A percentile compares a stretch with the other conserved stretches of the same genome.
phyloP scores from a whole-genome alignment of 2,329 filamentous ascomycete genomes.

The Penicillium italicum region DNA sequence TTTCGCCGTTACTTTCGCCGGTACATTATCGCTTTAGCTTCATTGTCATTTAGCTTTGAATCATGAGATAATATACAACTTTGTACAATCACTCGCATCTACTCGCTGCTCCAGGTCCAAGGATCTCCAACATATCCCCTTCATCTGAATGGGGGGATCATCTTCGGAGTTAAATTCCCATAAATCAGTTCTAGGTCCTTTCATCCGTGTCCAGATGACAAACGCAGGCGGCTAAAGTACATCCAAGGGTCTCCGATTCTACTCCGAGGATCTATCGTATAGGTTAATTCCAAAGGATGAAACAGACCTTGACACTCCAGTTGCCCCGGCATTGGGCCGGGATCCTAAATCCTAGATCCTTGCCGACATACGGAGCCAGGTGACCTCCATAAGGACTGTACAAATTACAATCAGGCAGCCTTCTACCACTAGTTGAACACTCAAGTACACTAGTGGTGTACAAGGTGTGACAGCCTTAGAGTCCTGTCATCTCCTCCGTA shows the following conservation, averaged over 20 bases:
- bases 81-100: too few species aligned
- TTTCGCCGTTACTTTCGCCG: background rate
- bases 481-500: background rate
- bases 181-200: conserved; percentile 1
- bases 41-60: background rate
- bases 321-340: background rate
- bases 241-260: background rate
- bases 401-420: background rate
- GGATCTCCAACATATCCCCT: background rate
- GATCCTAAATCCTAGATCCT: background rate
- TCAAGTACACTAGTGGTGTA: background rate
- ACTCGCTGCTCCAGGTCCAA: background rate
- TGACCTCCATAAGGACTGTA: background rate
- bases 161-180: conserved; percentile 5
- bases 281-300: background rate
- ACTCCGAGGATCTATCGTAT: background rate
- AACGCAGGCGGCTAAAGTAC: background rate
- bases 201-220: background rate
- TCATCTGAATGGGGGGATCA: background rate
- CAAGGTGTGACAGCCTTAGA: background rate
- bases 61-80: background rate
- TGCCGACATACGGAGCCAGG: background rate
- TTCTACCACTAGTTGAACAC: background rate
- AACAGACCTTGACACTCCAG: background rate
- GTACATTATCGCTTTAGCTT: background rate